Percentiles rank a stretch among this genome's conserved stretches.
Conservation (phyloP, 1,139 yeast genomes). For the Taphrina betulina region DNA sequence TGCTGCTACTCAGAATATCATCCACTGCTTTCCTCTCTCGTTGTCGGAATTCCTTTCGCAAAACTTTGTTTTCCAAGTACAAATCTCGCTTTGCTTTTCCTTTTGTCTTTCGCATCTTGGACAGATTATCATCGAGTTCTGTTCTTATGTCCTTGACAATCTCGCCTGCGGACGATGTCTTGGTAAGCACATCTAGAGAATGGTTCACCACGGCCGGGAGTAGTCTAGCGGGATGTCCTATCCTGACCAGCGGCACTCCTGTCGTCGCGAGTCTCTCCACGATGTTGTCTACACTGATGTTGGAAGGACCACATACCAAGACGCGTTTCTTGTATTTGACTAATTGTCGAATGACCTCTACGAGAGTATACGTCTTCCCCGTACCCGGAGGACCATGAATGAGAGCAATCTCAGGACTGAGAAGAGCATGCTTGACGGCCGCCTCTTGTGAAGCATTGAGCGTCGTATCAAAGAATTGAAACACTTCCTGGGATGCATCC, state of each 20-base stretch:
- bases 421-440: constrained; percentile 56
- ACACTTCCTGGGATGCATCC: constrained; percentile 25
- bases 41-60: constrained; percentile 65
- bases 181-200: constrained; percentile 72
- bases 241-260: constrained; percentile 61
- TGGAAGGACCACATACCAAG: constrained; percentile 92
- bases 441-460: constrained; percentile 73
- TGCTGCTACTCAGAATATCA: constrained; percentile 60
- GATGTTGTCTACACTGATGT: constrained; percentile 85
- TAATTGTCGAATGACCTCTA: constrained; percentile 79
- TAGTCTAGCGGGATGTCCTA: constrained; percentile 92
- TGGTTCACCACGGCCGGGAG: constrained; percentile 63
- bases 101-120: constrained; percentile 63
- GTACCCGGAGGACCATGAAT: constrained; percentile 82
- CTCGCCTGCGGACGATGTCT: constrained; percentile 60
- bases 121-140: constrained; percentile 66
- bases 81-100: constrained; percentile 54
- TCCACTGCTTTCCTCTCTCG: constrained; percentile 66
- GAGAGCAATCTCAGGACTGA: constrained; percentile 53
- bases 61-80: constrained; percentile 65
- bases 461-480: constrained; percentile 51
- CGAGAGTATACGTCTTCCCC: constrained; percentile 78
- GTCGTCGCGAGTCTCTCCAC: constrained; percentile 63
- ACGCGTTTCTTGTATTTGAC: constrained; percentile 63
- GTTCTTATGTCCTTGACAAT: constrained; percentile 65